A percentile compares a stretch with the other conserved stretches of the same genome.
These are phyloP conservation scores for barley (Hordeum vulgare) DNA, from an alignment of 176 grass and related monocot genomes.

Conservation along the genomic window DNA sequence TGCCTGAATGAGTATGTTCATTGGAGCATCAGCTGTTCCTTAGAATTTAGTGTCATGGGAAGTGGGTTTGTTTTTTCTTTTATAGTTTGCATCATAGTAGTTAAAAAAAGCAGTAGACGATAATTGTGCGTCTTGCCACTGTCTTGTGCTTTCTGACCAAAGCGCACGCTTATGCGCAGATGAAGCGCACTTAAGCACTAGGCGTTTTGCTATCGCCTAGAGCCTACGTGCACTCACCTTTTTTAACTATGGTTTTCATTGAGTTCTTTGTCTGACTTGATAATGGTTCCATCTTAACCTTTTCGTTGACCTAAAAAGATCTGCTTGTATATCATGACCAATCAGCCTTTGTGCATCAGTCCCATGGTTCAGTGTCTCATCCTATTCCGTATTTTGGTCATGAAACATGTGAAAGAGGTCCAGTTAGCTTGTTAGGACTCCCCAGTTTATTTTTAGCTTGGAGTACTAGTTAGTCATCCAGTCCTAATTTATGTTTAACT, in stretches of 20 bases:
- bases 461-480: not conserved
- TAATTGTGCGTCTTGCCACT: too few relatives aligned
- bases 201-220: too few relatives aligned
- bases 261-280: not conserved
- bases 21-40: not conserved
- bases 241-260: too few relatives aligned
- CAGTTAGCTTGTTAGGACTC: not conserved
- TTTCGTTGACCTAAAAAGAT: conserved; percentile 1
- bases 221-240: too few relatives aligned
- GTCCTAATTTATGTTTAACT: not conserved
- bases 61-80: not conserved
- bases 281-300: not conserved
- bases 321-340: not conserved
- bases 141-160: too few relatives aligned
- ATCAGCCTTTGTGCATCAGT: not conserved
- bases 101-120: too few relatives aligned
- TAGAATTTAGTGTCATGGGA: not conserved
- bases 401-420: not conserved
- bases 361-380: not conserved
- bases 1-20: not conserved
- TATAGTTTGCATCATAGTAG: too few relatives aligned
- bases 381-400: not conserved
- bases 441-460: not conserved
- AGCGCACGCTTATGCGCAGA: too few relatives aligned
- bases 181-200: too few relatives aligned